These are phyloP conservation scores for Raddia distichophylla DNA, from an alignment of 176 grass and related monocot species.

Conservation along the genomic window DNA sequence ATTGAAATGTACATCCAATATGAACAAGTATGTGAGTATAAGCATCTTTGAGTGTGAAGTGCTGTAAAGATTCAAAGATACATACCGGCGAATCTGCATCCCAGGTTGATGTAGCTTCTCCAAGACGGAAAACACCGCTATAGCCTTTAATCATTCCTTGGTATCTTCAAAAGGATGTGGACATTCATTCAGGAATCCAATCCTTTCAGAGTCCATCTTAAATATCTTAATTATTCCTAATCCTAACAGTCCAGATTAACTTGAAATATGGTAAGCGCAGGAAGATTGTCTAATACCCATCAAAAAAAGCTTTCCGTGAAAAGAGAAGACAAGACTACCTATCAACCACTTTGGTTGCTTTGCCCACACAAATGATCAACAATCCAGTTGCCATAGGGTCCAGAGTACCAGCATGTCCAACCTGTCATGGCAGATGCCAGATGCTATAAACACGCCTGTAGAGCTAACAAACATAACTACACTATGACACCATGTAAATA, in stretches of 20 bases:
- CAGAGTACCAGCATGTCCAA: conserved; percentile 93
- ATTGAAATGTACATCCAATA: neutral
- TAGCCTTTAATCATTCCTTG: conserved; percentile 97
- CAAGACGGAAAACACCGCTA: conserved; percentile 84
- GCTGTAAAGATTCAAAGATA: conserved; percentile 15
- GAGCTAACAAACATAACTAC: neutral
- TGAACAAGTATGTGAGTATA: neutral
- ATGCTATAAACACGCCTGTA: neutral
- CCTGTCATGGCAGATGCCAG: conserved; percentile 49
- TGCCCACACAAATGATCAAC: conserved; percentile 93
- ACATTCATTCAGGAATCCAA: neutral
- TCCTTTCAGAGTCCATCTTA: neutral
- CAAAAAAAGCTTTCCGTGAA: neutral
- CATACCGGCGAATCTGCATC: conserved; percentile 96
- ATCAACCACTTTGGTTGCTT: conserved; percentile 97
- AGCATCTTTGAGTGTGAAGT: neutral
- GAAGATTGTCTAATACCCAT: neutral
- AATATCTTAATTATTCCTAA: conserved; percentile 12
- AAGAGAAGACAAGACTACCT: conserved; percentile 49
- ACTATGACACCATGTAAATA: neutral
- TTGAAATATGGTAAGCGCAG: neutral
- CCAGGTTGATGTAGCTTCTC: conserved; percentile 99
- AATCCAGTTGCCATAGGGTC: conserved; percentile 96
- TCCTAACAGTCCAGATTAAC: neutral
- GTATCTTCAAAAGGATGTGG: conserved; percentile 61